These are phyloP conservation scores for Aspergillus sp. DNA, from an alignment of 2,329 filamentous ascomycete species.

Conservation along the genomic window DNA sequence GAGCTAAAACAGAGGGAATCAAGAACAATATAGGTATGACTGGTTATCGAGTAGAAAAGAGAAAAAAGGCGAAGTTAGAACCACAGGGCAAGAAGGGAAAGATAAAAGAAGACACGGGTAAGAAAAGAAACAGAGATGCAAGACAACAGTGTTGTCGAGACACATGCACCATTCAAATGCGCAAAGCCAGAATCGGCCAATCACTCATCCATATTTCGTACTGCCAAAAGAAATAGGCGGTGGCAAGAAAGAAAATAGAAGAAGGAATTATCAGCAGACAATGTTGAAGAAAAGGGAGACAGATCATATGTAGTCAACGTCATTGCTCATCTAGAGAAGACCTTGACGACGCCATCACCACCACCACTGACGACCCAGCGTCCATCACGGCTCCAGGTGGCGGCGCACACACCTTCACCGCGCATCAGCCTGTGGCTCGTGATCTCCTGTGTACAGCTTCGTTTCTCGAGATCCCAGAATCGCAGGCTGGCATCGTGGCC, in stretches of 20 bases:
- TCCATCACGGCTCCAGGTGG: constrained; percentile 93
- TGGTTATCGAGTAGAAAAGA: constrained; percentile 1
- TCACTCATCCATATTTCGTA: constrained; percentile 28
- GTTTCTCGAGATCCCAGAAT: constrained; percentile 96
- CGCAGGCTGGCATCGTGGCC: constrained; percentile 92
- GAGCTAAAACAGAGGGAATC: constrained; percentile 13
- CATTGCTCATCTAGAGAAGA: constrained; percentile 49
- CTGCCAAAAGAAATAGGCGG: constrained; percentile 14
- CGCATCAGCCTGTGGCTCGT: constrained; percentile 89
- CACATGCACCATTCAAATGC: constrained; percentile 20
- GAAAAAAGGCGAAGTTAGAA: constrained; percentile 11
- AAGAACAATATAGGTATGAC: constrained; percentile 3
- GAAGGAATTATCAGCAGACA: constrained; percentile 14
- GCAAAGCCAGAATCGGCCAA: constrained; percentile 23
- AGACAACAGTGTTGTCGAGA: neutral
- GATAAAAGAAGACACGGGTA: constrained; percentile 5
- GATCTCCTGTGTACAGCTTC: constrained; percentile 90
- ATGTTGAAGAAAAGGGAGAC: constrained; percentile 12
- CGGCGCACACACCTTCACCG: constrained; percentile 87
- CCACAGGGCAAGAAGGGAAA: constrained; percentile 12
- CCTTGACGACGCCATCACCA: constrained; percentile 92
- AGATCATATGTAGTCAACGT: constrained; percentile 22
- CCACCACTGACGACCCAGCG: constrained; percentile 90
- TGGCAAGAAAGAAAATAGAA: no score
- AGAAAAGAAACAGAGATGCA: constrained; percentile 24